Conservation (phyloP, 2,329 filamentous ascomycete genomes). For the Xylaria sp. region DNA sequence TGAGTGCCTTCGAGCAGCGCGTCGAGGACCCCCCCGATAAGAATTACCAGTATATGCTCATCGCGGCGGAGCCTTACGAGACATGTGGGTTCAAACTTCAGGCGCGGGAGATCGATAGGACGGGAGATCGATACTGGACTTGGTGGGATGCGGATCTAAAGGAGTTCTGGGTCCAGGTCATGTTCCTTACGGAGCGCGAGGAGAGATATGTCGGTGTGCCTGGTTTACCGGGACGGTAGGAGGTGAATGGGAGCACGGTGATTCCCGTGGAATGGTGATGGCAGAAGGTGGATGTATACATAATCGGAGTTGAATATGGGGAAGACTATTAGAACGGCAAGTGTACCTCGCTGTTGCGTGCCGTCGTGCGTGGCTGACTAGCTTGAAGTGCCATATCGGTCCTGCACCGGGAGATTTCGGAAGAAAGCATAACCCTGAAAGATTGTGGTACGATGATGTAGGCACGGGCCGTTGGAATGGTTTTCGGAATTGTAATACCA, state of each 20-base stretch:
- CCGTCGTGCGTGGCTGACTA: conserved; percentile 18
- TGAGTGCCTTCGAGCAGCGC: conserved; percentile 97
- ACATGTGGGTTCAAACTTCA: conserved; percentile 97
- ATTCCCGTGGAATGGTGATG: background rate
- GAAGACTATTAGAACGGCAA: conserved; percentile 21
- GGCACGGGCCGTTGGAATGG: background rate
- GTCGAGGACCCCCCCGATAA: conserved; percentile 92
- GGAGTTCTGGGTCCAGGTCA: conserved; percentile 97
- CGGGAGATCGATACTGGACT: conserved; percentile 87
- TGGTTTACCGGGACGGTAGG: conserved; percentile 59
- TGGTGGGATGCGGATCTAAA: conserved; percentile 97
- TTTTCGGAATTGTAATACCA: conserved; percentile 15
- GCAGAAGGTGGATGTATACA: background rate
- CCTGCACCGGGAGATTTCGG: background rate
- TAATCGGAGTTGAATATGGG: background rate
- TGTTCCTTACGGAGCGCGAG: conserved; percentile 98
- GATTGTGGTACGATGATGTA: background rate
- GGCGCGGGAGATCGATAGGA: conserved; percentile 88
- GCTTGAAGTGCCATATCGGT: conserved; percentile 1
- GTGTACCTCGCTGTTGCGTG: conserved; percentile 15
- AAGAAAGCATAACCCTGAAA: background rate
- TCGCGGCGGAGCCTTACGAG: conserved; percentile 97
- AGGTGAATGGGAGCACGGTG: background rate
- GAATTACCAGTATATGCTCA: conserved; percentile 91
- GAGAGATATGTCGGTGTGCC: conserved; percentile 81